phyloP scores from a whole-genome alignment of 2,329 filamentous ascomycete species.

The Claviceps paspali region DNA sequence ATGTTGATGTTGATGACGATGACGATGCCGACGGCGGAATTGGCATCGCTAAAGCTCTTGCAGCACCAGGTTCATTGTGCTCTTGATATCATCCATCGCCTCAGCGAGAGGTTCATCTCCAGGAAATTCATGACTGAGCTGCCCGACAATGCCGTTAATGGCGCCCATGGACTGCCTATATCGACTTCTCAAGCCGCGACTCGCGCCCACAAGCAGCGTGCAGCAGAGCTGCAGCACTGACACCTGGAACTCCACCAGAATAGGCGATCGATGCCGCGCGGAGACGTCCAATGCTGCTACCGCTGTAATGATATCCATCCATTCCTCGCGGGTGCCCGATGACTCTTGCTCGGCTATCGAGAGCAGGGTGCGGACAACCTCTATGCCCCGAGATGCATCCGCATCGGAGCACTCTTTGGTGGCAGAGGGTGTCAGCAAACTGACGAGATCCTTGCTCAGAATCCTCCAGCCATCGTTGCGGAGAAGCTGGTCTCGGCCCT shows the following conservation, averaged over 20 bases:
- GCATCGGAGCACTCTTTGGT: slow-evolving; percentile 10
- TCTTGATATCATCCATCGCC: slow-evolving; percentile 30
- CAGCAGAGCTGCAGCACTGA: slow-evolving; percentile 41
- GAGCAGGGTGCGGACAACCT: slow-evolving; percentile 40
- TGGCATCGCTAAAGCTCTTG: not conserved
- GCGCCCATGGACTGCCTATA: slow-evolving; percentile 36
- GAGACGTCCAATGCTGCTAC: slow-evolving; percentile 33
- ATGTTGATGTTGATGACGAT: too few species aligned
- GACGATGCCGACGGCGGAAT: too few species aligned
- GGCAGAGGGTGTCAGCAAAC: slow-evolving; percentile 21
- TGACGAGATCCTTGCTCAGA: slow-evolving; percentile 33
- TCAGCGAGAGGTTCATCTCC: slow-evolving; percentile 18
- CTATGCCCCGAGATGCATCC: slow-evolving; percentile 31
- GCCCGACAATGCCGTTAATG: slow-evolving; percentile 31
- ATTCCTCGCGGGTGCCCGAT: slow-evolving; percentile 32
- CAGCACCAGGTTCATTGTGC: slow-evolving; percentile 11
- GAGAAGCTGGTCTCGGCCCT: slow-evolving; percentile 32
- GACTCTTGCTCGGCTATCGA: slow-evolving; percentile 32
- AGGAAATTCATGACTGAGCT: slow-evolving; percentile 20
- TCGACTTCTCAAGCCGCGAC: slow-evolving; percentile 29
- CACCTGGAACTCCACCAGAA: slow-evolving; percentile 33
- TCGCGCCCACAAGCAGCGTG: slow-evolving; percentile 32
- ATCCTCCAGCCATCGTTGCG: slow-evolving; percentile 38
- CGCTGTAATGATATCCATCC: slow-evolving; percentile 39
- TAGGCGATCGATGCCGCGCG: slow-evolving; percentile 11